Conservation (phyloP, 805 yeast species). For the Ogataea trehaloabstinens region DNA sequence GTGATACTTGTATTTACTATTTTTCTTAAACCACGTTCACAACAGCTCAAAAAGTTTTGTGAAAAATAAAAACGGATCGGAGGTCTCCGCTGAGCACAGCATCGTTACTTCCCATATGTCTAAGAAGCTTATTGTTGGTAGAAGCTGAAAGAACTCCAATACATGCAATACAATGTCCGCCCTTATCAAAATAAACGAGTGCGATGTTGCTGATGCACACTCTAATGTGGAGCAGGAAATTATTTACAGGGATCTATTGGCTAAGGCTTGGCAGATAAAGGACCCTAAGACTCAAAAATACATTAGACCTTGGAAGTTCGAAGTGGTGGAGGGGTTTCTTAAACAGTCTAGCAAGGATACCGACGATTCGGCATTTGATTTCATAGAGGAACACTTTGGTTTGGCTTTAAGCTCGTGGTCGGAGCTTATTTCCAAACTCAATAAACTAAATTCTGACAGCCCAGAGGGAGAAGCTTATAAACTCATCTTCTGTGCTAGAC, state of each 20-base stretch:
- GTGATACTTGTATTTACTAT: too few species aligned
- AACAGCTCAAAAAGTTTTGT: too few species aligned
- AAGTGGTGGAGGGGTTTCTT: slow-evolving; percentile 49
- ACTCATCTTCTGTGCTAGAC: slow-evolving; percentile 56
- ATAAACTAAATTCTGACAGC: slow-evolving; percentile 35
- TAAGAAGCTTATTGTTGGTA: too few species aligned
- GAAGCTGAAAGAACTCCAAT: too few species aligned
- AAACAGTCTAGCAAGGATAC: slow-evolving; percentile 42
- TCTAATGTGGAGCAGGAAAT: slow-evolving; percentile 19
- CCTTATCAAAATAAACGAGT: slow-evolving; percentile 20
- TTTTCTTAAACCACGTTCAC: too few species aligned
- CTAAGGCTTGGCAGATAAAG: slow-evolving; percentile 12
- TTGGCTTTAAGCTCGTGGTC: slow-evolving; percentile 41
- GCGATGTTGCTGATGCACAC: slow-evolving; percentile 30
- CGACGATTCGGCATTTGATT: slow-evolving; percentile 46
- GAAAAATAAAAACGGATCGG: too few species aligned
- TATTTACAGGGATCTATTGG: slow-evolving; percentile 12
- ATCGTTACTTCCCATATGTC: too few species aligned
- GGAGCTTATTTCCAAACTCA: slow-evolving; percentile 32
- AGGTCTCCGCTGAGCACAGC: too few species aligned
- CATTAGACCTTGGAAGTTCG: slow-evolving; percentile 45
- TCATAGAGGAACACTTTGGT: slow-evolving; percentile 44
- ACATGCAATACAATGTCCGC: slow-evolving; percentile 16
- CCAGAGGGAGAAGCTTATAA: slow-evolving; percentile 42
- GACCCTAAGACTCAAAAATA: slow-evolving; percentile 26